These are phyloP conservation scores for Ophiosphaerella herpotricha DNA, from an alignment of 2,329 filamentous ascomycete genomes.

Conservation along the genomic window DNA sequence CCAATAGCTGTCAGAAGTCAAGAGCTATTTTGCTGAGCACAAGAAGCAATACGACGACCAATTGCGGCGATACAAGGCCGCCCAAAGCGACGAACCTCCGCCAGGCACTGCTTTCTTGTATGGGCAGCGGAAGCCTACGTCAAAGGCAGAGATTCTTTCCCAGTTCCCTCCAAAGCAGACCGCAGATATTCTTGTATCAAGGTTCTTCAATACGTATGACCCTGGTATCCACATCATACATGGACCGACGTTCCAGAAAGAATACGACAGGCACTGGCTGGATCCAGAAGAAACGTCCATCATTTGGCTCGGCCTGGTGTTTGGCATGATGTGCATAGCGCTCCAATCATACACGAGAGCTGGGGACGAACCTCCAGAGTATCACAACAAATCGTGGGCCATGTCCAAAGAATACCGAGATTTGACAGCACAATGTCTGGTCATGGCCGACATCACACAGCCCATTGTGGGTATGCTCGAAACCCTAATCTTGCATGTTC, in stretches of 20 bases:
- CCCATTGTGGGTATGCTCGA: slow-evolving; percentile 77
- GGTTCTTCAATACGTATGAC: slow-evolving; percentile 86
- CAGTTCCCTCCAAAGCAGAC: slow-evolving; percentile 80
- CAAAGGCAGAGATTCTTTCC: slow-evolving; percentile 76
- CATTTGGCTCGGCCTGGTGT: slow-evolving; percentile 79
- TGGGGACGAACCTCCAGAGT: slow-evolving; percentile 79
- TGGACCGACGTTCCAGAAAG: slow-evolving; percentile 76
- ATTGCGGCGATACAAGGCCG: slow-evolving; percentile 73
- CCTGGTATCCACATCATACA: slow-evolving; percentile 62
- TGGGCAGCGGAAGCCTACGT: slow-evolving; percentile 69
- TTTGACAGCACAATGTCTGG: slow-evolving; percentile 76
- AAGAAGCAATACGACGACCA: slow-evolving; percentile 88
- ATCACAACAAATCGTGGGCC: slow-evolving; percentile 65
- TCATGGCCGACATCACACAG: slow-evolving; percentile 77
- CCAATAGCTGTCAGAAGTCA: slow-evolving; percentile 81
- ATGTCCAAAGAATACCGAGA: slow-evolving; percentile 64
- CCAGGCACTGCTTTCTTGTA: slow-evolving; percentile 77
- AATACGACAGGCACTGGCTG: slow-evolving; percentile 71
- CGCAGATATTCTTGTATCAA: slow-evolving; percentile 81
- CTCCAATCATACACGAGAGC: slow-evolving; percentile 80
- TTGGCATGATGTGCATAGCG: slow-evolving; percentile 75
- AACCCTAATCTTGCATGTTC: slow-evolving; percentile 74
- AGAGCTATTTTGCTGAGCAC: slow-evolving; percentile 83
- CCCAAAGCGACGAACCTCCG: slow-evolving; percentile 62
- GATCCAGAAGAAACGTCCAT: slow-evolving; percentile 73